Evolutionary conservation across 495 filamentous ascomycete genomes (phyloP), one percentile per base, ranked within the genome.

Genomic region (Jackrogersella minutella): DNA sequence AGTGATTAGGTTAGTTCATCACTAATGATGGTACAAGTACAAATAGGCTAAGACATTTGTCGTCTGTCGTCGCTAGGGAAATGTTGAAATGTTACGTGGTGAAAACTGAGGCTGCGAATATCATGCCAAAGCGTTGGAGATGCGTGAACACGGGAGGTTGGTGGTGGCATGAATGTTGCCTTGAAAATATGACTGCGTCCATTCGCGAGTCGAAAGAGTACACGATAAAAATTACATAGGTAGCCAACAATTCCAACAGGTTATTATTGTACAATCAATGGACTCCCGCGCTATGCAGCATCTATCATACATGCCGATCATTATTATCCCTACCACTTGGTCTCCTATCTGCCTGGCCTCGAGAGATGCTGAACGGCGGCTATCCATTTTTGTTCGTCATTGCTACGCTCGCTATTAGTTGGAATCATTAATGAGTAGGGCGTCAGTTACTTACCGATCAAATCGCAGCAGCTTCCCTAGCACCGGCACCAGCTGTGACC

Each of bases 381-480:
- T 50, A 66, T 59, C 69, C 72, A 69, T 34, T 62, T 72, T 47
- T 70, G 58, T 56, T 70, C 62, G 17, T 74, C 72, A 16, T 70
- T 66, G 13, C 72, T 74, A 9, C 30, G 3, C 14, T 13, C 26
- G 14, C 0, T 8, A 21, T 72, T 70, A 74, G 62, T 47, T 11
- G 16, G 10, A 16, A 21, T 17, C n/a, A 36, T 31, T 24, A 31
- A n/a, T 5, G 17, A 54, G 10, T 16, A 36, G n/a, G 33, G 33
- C 26, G 31, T 13, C 19, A 1, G 13, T 7, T 47, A 80, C 91
- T 76, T 77, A 96, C 91, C 88, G 86, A 74, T 97, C 92, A 79
- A 98, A 97, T 76, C 92, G 90, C 61, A 99, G 82, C 69, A 98
- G 78, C 87, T 92, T 93, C 46, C 91, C 93, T 47, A 99, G 75